Evolutionary conservation across 305 asterid genomes (phyloP), one percentile per base, ranked within the genome.

Genomic region (Petunia hybrid): DNA sequence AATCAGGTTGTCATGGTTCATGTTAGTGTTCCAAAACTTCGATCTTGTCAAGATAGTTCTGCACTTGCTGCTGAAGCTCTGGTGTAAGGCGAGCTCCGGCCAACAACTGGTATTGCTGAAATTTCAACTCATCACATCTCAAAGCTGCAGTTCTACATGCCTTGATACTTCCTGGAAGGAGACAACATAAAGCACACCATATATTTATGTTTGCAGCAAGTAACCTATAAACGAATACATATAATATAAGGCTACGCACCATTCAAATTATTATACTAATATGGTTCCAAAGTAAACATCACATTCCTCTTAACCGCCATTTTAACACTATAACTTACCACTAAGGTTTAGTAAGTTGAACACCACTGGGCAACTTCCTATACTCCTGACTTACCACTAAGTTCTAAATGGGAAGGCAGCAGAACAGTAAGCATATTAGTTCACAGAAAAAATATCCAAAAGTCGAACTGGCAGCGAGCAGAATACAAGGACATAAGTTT

Each of bases 301-400:
- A 61, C 36, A 71, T 71, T 71, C 43, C 78, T 12, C 48, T 2
- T 22, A 51, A 41, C 13, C 61, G 6, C 36, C 36, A 8, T 31
- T 77, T 22, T 77, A 39, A 42, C 55, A 60, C 71, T 5, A 77
- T 48, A 77, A 83, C 91, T 80, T 80, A 95, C 98, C 99, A 85
- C 95, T 95, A 57, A 92, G 87, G 86, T 94, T 93, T 60, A 95
- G 92, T 60, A 92, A 89, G 87, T 91, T 92, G 92, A 95, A 89
- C 69, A 87, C 91, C 84, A 90, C 98, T 3, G 97, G 94, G 76
- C 96, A 92, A 77, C 87, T 89, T 79, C 97, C 98, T 6, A 95
- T 55, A 66, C 90, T 91, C 87, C 87, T 89, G 81, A 91, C 89
- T 22, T 22, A 22, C 22, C 22, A 22, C 22, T 22, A 22, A 22